Percentiles rank a stretch among this genome's conserved stretches.
phyloP scores from a whole-genome alignment of 1,139 yeast species.

The Arxiozyma telluris region DNA sequence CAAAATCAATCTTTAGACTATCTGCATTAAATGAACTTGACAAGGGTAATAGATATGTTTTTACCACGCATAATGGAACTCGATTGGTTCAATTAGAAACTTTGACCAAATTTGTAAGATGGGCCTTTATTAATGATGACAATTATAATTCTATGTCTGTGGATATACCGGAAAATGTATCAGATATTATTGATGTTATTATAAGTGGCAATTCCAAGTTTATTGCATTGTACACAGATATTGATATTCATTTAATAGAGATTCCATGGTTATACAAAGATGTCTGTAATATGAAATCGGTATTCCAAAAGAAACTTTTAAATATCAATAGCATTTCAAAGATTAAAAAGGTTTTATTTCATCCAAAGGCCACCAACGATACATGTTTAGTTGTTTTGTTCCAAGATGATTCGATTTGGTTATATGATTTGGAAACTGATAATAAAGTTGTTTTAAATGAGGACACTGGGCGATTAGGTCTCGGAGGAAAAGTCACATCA shows the following conservation, averaged over 20 bases:
- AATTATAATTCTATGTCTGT: slow-evolving; percentile 7
- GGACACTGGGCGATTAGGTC: slow-evolving; percentile 16
- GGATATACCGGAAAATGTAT: background rate
- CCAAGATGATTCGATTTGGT: slow-evolving; percentile 31
- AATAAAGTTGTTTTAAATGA: slow-evolving; percentile 19
- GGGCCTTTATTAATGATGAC: slow-evolving; percentile 18
- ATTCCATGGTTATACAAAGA: slow-evolving; percentile 23
- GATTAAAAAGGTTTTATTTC: slow-evolving; percentile 35
- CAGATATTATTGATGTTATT: slow-evolving; percentile 11
- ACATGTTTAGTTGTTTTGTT: slow-evolving; percentile 36
- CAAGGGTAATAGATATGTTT: slow-evolving; percentile 9
- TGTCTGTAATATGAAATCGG: slow-evolving; percentile 8
- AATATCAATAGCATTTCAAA: slow-evolving; percentile 3
- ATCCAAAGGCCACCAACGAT: slow-evolving; percentile 36
- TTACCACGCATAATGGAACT: slow-evolving; percentile 13
- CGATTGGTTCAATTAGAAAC: slow-evolving; percentile 15
- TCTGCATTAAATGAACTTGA: background rate
- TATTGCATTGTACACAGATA: slow-evolving; percentile 35
- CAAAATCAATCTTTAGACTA: slow-evolving; percentile 2
- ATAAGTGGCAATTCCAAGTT: slow-evolving; percentile 37
- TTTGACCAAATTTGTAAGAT: slow-evolving; percentile 15
- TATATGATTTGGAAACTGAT: slow-evolving; percentile 26
- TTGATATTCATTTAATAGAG: slow-evolving; percentile 30
- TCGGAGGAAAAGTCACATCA: slow-evolving; percentile 24
- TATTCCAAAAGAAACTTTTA: slow-evolving; percentile 17